A percentile compares a stretch with the other conserved stretches of the same genome.
Evolutionary conservation across 2,329 filamentous ascomycete genomes (phyloP).

Genomic region (Ophiostoma angusticollis): DNA sequence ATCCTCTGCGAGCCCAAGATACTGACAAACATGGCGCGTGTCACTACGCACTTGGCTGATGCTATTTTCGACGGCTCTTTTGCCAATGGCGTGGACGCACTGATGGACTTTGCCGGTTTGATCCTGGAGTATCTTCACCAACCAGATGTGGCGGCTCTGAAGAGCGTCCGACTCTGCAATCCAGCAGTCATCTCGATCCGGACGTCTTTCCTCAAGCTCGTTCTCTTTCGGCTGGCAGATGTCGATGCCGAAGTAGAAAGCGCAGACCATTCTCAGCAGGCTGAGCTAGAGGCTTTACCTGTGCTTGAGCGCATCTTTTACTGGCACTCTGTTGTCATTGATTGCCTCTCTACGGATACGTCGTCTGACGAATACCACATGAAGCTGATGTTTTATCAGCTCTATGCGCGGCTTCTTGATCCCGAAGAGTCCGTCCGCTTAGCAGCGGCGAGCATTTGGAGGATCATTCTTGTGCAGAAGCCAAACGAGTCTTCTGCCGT

Average conservation of each 20-base stretch:
- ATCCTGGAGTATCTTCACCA: conserved; percentile 81
- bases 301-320: conserved; percentile 82
- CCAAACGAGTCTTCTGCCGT: conserved; percentile 66
- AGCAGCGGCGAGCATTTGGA: conserved; percentile 71
- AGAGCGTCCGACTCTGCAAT: conserved; percentile 82
- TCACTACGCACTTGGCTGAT: conserved; percentile 71
- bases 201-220: conserved; percentile 62
- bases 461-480: conserved; percentile 89
- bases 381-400: conserved; percentile 78
- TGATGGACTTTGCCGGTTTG: conserved; percentile 76
- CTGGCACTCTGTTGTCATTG: conserved; percentile 87
- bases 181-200: conserved; percentile 69
- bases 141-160: conserved; percentile 66
- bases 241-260: conserved; percentile 45
- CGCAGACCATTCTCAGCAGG: not conserved
- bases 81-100: conserved; percentile 67
- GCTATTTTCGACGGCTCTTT: conserved; percentile 96
- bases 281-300: conserved; percentile 48
- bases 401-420: conserved; percentile 80
- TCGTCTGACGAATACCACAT: conserved; percentile 68
- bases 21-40: conserved; percentile 73
- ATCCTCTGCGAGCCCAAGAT: conserved; percentile 68
- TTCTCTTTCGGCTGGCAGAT: conserved; percentile 72
- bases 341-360: conserved; percentile 47
- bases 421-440: conserved; percentile 52